A percentile compares a stretch with the other conserved stretches of the same genome.
phyloP scores from a whole-genome alignment of 176 grass and related monocot genomes.

The Zoysia pacifica region DNA sequence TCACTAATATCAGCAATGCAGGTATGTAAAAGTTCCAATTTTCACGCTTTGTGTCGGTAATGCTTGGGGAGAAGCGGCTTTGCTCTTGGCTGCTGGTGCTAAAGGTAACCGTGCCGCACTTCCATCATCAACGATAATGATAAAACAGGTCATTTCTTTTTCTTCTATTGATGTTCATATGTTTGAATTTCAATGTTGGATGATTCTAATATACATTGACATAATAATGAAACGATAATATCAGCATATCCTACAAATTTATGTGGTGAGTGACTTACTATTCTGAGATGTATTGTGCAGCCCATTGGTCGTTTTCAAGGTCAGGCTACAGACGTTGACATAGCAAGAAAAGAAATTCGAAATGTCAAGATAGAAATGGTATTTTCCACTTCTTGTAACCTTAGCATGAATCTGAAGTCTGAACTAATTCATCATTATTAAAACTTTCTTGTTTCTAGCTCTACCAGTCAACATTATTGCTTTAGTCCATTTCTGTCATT shows the following conservation, averaged over 20 bases:
- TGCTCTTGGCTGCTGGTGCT: slow-evolving; percentile 91
- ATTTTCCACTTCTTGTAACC: slow-evolving; percentile 18
- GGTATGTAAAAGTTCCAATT: slow-evolving; percentile 82
- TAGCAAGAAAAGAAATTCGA: slow-evolving; percentile 91
- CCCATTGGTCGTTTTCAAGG: slow-evolving; percentile 88
- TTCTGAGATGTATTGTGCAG: slow-evolving; percentile 60
- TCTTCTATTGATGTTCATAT: slow-evolving; percentile 30
- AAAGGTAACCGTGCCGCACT: slow-evolving; percentile 86
- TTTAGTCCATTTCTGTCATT: background rate
- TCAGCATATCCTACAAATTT: background rate
- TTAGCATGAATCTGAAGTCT: background rate
- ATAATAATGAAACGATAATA: background rate
- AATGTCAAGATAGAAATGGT: slow-evolving; percentile 96
- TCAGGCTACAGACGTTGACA: slow-evolving; percentile 72
- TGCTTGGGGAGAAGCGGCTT: slow-evolving; percentile 94
- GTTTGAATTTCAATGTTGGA: slow-evolving; percentile 18
- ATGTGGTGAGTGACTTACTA: slow-evolving; percentile 24
- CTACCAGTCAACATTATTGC: background rate
- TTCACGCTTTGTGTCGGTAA: slow-evolving; percentile 93
- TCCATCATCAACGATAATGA: slow-evolving; percentile 97
- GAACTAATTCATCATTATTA: too few relatives aligned
- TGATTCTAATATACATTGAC: background rate
- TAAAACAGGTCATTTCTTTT: slow-evolving; percentile 76
- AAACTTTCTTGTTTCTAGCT: background rate
- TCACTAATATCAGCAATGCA: slow-evolving; percentile 14